Percentiles rank a stretch among this genome's conserved stretches.
Conservation (phyloP, 805 yeast species). For the Hanseniaspora jakobsenii region DNA sequence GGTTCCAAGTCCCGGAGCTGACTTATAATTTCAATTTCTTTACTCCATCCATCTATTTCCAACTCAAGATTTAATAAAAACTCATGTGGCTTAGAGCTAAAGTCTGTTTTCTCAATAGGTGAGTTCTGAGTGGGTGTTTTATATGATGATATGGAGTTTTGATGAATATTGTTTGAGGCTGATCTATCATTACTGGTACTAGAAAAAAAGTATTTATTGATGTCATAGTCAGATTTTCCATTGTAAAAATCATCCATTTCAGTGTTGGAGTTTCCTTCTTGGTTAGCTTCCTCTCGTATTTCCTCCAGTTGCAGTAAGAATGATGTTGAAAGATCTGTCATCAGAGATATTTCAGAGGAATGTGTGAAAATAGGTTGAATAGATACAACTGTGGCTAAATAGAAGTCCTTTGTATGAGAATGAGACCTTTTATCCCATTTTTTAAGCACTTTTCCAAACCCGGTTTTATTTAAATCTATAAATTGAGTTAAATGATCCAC, state of each 20-base stretch:
- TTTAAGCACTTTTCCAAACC: constrained; percentile 87
- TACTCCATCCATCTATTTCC: constrained; percentile 28
- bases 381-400: constrained; percentile 80
- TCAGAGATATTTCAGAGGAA: constrained; percentile 58
- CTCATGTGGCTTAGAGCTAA: constrained; percentile 7
- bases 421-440: constrained; percentile 97
- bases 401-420: constrained; percentile 85
- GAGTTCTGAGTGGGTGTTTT: too few relatives aligned
- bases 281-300: constrained; percentile 17
- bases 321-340: constrained; percentile 50
- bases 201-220: too few relatives aligned
- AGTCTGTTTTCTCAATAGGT: background rate
- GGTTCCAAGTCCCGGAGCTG: constrained; percentile 25
- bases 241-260: background rate
- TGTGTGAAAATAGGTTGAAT: constrained; percentile 95
- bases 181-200: too few relatives aligned
- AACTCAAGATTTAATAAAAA: constrained; percentile 20
- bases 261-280: background rate
- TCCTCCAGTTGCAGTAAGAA: constrained; percentile 25
- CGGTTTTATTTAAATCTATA: constrained; percentile 88
- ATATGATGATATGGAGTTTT: background rate
- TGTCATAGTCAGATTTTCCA: background rate
- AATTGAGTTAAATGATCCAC: constrained; percentile 81
- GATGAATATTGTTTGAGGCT: too few relatives aligned
- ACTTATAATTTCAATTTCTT: constrained; percentile 26